Percentiles rank a stretch among this genome's conserved stretches.
phyloP scores from a whole-genome alignment of 208 protist genomes.

The Wallacemonas collosoma region DNA sequence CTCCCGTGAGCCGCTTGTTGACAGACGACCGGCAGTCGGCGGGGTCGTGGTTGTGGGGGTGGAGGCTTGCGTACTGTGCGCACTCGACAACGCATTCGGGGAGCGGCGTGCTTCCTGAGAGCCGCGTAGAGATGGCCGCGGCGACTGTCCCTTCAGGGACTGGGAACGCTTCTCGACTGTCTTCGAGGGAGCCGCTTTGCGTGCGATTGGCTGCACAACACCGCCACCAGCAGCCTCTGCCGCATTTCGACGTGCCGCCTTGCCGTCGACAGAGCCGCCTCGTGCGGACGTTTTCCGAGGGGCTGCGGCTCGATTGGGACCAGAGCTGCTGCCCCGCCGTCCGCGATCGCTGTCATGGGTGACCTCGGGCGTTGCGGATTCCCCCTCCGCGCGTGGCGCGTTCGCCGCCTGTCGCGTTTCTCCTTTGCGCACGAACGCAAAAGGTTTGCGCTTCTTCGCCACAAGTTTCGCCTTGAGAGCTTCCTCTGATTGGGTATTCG shows the following conservation, averaged over 20 bases:
- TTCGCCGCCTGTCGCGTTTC: conserved; percentile 26
- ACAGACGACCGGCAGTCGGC: neutral
- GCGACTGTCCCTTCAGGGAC: neutral
- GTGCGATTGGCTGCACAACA: too few relatives aligned
- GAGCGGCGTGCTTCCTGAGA: neutral
- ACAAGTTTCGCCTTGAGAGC: conserved; percentile 35
- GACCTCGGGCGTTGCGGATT: neutral
- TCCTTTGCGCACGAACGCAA: conserved; percentile 51
- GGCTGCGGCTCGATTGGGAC: neutral
- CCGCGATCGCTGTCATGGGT: neutral
- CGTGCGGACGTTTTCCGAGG: neutral
- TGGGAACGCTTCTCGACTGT: neutral
- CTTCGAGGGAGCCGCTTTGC: neutral
- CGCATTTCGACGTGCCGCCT: neutral
- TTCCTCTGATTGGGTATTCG: conserved; percentile 69
- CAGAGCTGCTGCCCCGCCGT: neutral
- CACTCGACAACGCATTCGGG: neutral
- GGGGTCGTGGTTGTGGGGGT: neutral
- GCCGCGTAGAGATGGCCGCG: neutral
- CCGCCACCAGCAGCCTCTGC: neutral
- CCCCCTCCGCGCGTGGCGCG: conserved; percentile 4
- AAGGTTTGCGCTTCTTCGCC: conserved; percentile 36
- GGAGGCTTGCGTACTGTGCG: neutral
- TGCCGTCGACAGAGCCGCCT: conserved; percentile 2
- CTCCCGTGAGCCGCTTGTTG: neutral